Conservation (phyloP, 345 rosid species). For the Turritis glabra region DNA sequence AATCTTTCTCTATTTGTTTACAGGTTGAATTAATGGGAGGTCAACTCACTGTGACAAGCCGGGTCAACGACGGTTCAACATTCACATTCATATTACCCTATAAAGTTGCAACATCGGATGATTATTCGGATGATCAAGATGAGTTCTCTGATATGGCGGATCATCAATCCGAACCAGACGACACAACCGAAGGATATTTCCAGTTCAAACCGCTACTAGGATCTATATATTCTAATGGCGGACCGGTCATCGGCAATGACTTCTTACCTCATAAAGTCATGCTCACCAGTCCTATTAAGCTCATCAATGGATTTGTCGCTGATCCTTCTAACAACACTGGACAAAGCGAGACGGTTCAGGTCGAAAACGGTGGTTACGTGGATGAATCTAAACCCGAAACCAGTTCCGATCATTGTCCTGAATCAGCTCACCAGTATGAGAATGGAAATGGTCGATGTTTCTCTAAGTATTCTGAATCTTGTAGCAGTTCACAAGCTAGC, state of each 20-base stretch:
- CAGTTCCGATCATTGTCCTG: conserved; percentile 44
- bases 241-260: not conserved
- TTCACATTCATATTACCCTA: conserved; percentile 89
- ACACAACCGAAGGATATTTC: conserved; percentile 70
- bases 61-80: conserved; percentile 76
- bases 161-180: conserved; percentile 58
- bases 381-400: conserved; percentile 63
- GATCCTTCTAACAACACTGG: conserved; percentile 40
- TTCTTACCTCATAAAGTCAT: conserved; percentile 41
- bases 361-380: conserved; percentile 58
- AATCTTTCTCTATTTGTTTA: conserved; percentile 3
- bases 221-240: conserved; percentile 37
- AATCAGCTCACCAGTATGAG: conserved; percentile 31
- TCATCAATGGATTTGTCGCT: conserved; percentile 23
- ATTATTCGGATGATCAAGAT: conserved; percentile 74
- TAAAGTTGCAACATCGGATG: conserved; percentile 57
- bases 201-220: conserved; percentile 68
- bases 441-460: conserved; percentile 32
- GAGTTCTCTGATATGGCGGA: conserved; percentile 73
- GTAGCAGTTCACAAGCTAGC: conserved; percentile 42
- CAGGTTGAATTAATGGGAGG: conserved; percentile 99
- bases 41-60: conserved; percentile 79
- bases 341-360: conserved; percentile 44
- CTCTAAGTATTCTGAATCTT: conserved; percentile 30
- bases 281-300: conserved; percentile 43